Base-by-base conservation (phyloP, 2,329 filamentous ascomycete genomes). In the Mycogone perniciosa region DNA sequence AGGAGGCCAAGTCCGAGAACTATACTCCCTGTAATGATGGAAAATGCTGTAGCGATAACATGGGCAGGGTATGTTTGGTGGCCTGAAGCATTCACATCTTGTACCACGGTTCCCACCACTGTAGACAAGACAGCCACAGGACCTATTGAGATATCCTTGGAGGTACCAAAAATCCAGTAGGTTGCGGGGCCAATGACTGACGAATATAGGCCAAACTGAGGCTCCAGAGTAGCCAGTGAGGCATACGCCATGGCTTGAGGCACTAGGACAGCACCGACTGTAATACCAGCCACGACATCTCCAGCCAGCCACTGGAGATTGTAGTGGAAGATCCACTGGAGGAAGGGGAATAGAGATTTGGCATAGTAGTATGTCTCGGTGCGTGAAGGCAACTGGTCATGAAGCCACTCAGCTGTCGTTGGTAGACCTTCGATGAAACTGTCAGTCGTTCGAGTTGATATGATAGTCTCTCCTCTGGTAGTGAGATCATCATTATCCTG, bases 131-230 rank as follows among this genome's bases (percentile, higher is more conserved):
- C 93, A 35, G 93, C 93, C 44, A 97, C 93, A 31, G 92, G 92
- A 11, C 92, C 92, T 51, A 97, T 97, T 7, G 92, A 96, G 63
- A 99, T 97, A 68, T 99, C 92, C 66, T 97, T 99, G 10, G 92
- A 96, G 0, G 93, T 99, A 33, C 91, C 93, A 63, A 97, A 97
- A 64, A 96, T 87, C 92, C 92, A 97, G 71, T 99, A 99, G 54
- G 96, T 77, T 56, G 96, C 68, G 11, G 95, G 91, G 46, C 92
- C 93, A 79, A 96, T 93, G 65, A 99, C 97, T 0, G 92, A 96
- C 0, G 92, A 93, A 54, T 72, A 73, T 1, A 97, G 79, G 47
- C 92, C 92, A 62, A 85, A 97, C 64, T 97, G 78, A 5, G 86
- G 80, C 1, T 81, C 77, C n/a, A 97, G 76, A 54, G 85, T 79